phyloP scores from a whole-genome alignment of 305 asterid species.

The Ruellia speciosa region DNA sequence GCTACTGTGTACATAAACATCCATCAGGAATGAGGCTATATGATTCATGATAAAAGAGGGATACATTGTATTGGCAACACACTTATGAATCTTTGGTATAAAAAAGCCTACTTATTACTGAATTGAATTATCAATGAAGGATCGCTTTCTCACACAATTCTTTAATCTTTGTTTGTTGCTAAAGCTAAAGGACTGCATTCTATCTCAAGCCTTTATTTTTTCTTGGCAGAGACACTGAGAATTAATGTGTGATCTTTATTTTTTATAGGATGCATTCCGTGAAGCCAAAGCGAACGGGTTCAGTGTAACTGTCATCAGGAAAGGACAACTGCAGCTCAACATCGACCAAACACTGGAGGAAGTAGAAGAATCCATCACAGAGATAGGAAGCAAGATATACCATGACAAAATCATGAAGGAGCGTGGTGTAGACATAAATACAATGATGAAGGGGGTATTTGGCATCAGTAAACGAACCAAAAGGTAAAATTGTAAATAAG shows the following conservation, averaged over 20 bases:
- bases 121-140: neutral
- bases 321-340: conserved; percentile 69
- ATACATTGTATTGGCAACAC: neutral
- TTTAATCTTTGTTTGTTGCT: neutral
- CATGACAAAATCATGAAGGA: conserved; percentile 68
- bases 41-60: neutral
- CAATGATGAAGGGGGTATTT: conserved; percentile 79
- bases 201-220: neutral
- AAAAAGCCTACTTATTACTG: neutral
- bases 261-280: conserved; percentile 70
- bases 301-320: conserved; percentile 76
- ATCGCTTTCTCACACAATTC: neutral
- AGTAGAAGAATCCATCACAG: conserved; percentile 68
- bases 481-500: conserved; percentile 36
- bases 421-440: conserved; percentile 54
- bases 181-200: conserved; percentile 6
- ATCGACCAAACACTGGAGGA: conserved; percentile 82
- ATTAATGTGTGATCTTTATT: neutral
- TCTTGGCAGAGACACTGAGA: neutral
- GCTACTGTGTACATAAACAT: no score
- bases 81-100: neutral
- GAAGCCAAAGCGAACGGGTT: conserved; percentile 88
- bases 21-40: no score
- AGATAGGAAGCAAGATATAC: conserved; percentile 78
- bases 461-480: conserved; percentile 48